Base-by-base conservation (phyloP, 2,329 filamentous ascomycete species). In the Colletotrichum sublineola region DNA sequence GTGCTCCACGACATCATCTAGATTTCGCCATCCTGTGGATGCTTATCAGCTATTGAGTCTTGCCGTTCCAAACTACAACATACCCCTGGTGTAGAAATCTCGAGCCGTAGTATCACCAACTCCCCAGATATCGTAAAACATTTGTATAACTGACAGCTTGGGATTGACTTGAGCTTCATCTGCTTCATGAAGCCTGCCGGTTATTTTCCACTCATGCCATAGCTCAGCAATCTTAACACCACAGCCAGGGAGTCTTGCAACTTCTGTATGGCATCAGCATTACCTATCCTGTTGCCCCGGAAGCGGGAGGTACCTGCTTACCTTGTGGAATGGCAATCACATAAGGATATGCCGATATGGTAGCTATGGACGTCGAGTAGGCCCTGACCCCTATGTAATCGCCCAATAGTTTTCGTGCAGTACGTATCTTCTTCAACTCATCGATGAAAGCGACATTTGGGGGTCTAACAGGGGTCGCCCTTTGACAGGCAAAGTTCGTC, bases 71-170 rank as follows among this genome's bases (percentile, higher is more conserved):
- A 31, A 18, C 20, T 6, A 36, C 29, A n/a, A 62, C 77, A 56
- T 64, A 80, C 83, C 89, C 74, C 90, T 90, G 20, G 89, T 87
- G 80, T 95, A 96, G 77, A 97, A 97, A 1, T 95, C 89, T 20
- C 92, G 87, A 0, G 96, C 95, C 0, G 93, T 96, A 15, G 90
- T 90, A 2, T 93, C 92, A 0, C 93, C 96, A 0, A 98, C 94
- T n/a, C 95, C 96, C 93, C 94, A 97, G 69, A 98, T 97, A 5
- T 93, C 86, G 82, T 93, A 93, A 81, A 98, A 98, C 0, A 87
- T 80, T 56, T 89, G 86, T 4, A 98, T 82, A 0, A 91, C 86
- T 29, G 86, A 85, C 70, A 96, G 85, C 69, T 87, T 89, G 15
- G 89, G 84, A 75, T 97, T 91, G 0, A 83, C 81, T 63, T 92